Conservation (phyloP, 345 rosid genomes). For the Trapa bicornis region DNA sequence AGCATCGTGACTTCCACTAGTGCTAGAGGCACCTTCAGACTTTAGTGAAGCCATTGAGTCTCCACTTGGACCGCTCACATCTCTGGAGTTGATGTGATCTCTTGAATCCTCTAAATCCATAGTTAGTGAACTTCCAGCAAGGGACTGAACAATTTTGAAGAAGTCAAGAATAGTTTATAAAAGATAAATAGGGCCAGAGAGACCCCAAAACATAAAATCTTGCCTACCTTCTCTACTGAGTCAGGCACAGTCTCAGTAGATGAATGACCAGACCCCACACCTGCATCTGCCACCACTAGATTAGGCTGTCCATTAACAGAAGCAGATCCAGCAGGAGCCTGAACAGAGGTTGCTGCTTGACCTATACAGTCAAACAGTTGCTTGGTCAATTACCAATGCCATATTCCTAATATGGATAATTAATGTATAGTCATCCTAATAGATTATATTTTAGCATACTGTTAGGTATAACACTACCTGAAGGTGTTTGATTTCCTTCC, state of each 20-base stretch:
- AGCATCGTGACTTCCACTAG: slow-evolving; percentile 25
- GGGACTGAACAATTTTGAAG: slow-evolving; percentile 20
- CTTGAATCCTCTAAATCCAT: slow-evolving; percentile 12
- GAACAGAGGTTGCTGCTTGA: slow-evolving; percentile 16
- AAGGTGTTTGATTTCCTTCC: slow-evolving; percentile 35
- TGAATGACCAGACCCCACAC: slow-evolving; percentile 23
- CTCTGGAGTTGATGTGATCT: slow-evolving; percentile 22
- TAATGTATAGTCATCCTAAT: too few relatives aligned
- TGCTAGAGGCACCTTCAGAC: slow-evolving; percentile 27
- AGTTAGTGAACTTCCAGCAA: slow-evolving; percentile 13
- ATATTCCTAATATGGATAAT: not conserved
- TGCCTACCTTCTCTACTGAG: slow-evolving; percentile 32
- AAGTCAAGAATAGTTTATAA: not conserved
- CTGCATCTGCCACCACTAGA: slow-evolving; percentile 16
- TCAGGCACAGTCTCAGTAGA: slow-evolving; percentile 16
- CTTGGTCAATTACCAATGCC: not conserved
- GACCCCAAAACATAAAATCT: slow-evolving; percentile 4
- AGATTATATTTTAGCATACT: not conserved
- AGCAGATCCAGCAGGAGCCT: slow-evolving; percentile 15
- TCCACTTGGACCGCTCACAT: slow-evolving; percentile 16
- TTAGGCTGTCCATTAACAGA: slow-evolving; percentile 24
- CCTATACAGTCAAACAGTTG: slow-evolving; percentile 17
- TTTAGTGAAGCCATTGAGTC: slow-evolving; percentile 20
- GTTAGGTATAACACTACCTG: slow-evolving; percentile 26
- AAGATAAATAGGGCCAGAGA: not conserved